Percentiles rank a stretch among this genome's conserved stretches.
phyloP scores from a whole-genome alignment of 768 basidiomycete species.

The Leccinum sublutescens region DNA sequence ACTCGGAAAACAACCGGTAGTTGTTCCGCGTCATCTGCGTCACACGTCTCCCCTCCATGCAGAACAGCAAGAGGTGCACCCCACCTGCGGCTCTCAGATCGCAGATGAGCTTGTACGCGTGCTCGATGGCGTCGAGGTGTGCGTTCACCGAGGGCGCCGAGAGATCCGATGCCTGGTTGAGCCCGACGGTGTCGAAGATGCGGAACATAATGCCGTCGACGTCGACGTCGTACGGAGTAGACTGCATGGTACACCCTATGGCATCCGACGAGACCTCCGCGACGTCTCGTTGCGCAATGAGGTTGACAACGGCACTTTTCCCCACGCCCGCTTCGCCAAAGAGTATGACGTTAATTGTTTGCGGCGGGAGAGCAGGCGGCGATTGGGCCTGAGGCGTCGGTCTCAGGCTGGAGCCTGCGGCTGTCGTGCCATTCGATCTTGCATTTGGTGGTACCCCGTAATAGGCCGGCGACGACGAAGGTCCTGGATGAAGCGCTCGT shows the following conservation, averaged over 20 bases:
- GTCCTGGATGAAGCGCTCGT: not conserved
- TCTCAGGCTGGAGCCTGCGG: too few relatives aligned
- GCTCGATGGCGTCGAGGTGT: conserved; percentile 1
- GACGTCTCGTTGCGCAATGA: not conserved
- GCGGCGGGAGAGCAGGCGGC: not conserved
- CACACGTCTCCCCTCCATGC: conserved; percentile 25
- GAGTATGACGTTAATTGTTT: conserved; percentile 4
- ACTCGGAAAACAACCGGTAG: conserved; percentile 33
- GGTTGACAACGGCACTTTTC: conserved; percentile 9
- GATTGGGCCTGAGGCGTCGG: not conserved
- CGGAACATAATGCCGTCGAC: conserved; percentile 11
- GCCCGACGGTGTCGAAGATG: conserved; percentile 29
- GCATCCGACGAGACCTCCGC: conserved; percentile 3
- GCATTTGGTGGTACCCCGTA: not conserved
- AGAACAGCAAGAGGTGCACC: conserved; percentile 38
- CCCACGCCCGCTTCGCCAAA: conserved; percentile 7
- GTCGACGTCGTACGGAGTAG: not conserved
- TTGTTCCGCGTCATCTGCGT: conserved; percentile 24
- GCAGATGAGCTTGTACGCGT: conserved; percentile 26
- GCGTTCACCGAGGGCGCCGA: not conserved
- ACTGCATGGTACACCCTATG: too few relatives aligned
- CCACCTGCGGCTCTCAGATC: conserved; percentile 26
- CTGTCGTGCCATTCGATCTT: not conserved
- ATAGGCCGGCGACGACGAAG: too few relatives aligned
- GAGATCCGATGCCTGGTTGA: conserved; percentile 12